Percentiles rank a stretch among this genome's conserved stretches.
Evolutionary conservation across 2,329 filamentous ascomycete genomes (phyloP).

Genomic region (Stagonosporopsis rhizophila): DNA sequence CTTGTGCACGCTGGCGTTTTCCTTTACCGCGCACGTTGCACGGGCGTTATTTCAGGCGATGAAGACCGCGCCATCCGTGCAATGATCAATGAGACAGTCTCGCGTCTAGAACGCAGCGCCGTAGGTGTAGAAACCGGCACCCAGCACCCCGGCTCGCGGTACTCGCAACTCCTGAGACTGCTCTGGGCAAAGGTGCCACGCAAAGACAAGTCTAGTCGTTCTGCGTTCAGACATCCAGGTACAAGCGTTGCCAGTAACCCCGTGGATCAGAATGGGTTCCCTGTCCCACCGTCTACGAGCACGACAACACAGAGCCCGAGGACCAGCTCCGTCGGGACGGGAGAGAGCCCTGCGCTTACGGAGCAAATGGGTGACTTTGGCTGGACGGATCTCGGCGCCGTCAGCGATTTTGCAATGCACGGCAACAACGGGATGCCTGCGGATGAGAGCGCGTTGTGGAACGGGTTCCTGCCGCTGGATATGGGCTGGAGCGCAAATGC

Average conservation of each 20-base stretch:
- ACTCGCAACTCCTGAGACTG: slow-evolving; percentile 55
- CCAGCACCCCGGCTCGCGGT: slow-evolving; percentile 57
- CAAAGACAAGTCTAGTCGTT: slow-evolving; percentile 38
- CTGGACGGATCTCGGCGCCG: slow-evolving; percentile 57
- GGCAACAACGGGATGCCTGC: slow-evolving; percentile 43
- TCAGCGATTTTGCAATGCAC: slow-evolving; percentile 58
- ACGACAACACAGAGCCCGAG: slow-evolving; percentile 37
- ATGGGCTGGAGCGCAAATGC: slow-evolving; percentile 45
- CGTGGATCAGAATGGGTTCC: slow-evolving; percentile 36
- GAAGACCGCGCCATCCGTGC: slow-evolving; percentile 56
- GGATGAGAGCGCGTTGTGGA: slow-evolving; percentile 35
- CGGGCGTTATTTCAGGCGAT: slow-evolving; percentile 56
- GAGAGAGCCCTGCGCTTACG: slow-evolving; percentile 52
- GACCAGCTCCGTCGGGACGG: slow-evolving; percentile 49
- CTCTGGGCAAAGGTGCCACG: slow-evolving; percentile 57
- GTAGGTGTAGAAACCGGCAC: slow-evolving; percentile 46
- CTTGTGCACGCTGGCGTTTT: slow-evolving; percentile 59
- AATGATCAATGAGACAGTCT: slow-evolving; percentile 57
- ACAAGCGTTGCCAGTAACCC: slow-evolving; percentile 39
- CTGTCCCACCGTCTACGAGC: slow-evolving; percentile 24
- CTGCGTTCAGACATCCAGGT: slow-evolving; percentile 42
- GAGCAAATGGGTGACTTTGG: slow-evolving; percentile 59
- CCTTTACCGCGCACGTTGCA: slow-evolving; percentile 57
- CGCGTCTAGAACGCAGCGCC: slow-evolving; percentile 53
- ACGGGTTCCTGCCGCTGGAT: slow-evolving; percentile 48